Conservation (phyloP, 495 filamentous ascomycete genomes). For the Beverwykella pulmonaria region DNA sequence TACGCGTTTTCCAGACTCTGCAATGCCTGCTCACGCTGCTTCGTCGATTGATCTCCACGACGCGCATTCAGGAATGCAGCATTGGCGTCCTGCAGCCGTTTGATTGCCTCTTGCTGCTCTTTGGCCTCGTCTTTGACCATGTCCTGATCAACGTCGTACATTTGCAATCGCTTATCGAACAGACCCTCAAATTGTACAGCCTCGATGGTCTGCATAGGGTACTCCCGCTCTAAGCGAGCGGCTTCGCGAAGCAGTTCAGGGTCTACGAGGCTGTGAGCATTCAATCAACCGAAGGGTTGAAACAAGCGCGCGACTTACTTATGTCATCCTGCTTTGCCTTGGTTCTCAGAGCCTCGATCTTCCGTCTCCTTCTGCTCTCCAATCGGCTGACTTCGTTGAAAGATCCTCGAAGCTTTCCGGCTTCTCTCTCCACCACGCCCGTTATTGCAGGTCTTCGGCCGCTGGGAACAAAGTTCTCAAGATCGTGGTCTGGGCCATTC, state of each 20-base stretch:
- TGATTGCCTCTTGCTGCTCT: conserved; percentile 73
- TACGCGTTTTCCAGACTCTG: conserved; percentile 92
- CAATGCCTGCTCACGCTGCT: conserved; percentile 80
- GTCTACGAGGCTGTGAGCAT: conserved; percentile 48
- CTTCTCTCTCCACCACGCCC: conserved; percentile 75
- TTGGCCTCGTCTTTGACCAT: conserved; percentile 69
- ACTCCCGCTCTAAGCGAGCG: conserved; percentile 79
- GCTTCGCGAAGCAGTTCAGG: conserved; percentile 77
- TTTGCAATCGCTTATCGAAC: conserved; percentile 76
- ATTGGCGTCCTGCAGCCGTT: conserved; percentile 73
- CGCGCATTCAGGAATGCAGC: conserved; percentile 71
- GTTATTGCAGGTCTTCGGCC: conserved; percentile 76
- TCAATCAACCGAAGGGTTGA: not conserved
- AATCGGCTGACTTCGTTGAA: conserved; percentile 82
- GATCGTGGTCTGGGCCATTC: conserved; percentile 72
- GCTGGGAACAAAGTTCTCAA: conserved; percentile 87
- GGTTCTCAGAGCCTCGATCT: conserved; percentile 71
- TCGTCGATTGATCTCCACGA: conserved; percentile 70
- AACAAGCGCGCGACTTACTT: conserved; percentile 53
- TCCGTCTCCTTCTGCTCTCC: conserved; percentile 73
- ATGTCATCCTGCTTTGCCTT: conserved; percentile 89
- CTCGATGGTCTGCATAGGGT: conserved; percentile 79
- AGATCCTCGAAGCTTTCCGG: conserved; percentile 69
- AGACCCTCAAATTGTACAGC: conserved; percentile 88
- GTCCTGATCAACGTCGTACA: conserved; percentile 77